Percentiles rank a stretch among this genome's conserved stretches.
phyloP scores from a whole-genome alignment of 2,329 filamentous ascomycete species.

The Ceratocystis alfenasii region DNA sequence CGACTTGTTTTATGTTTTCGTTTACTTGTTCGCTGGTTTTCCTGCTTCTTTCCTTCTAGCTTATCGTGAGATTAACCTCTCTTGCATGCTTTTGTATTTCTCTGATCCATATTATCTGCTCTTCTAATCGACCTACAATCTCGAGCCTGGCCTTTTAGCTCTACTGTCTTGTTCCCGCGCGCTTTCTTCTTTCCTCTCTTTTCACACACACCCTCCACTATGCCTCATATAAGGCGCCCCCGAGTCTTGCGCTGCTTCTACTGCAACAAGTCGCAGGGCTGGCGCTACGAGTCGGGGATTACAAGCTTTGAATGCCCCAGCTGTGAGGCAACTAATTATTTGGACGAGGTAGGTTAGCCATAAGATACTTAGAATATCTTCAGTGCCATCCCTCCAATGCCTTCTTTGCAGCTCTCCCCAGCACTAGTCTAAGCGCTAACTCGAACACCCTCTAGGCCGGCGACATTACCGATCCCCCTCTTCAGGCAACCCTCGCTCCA shows the following conservation, averaged over 20 bases:
- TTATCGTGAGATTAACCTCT: background rate
- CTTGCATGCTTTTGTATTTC: background rate
- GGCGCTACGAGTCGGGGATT: constrained; percentile 45
- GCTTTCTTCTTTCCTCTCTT: background rate
- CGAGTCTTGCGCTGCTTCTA: constrained; percentile 63
- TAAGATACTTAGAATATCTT: background rate
- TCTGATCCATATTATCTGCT: background rate
- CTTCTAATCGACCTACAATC: background rate
- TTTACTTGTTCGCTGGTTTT: background rate
- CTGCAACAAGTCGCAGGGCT: constrained; percentile 57
- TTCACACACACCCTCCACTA: constrained; percentile 24
- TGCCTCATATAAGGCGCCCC: constrained; percentile 35
- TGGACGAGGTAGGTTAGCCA: constrained; percentile 58
- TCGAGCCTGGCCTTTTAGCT: background rate
- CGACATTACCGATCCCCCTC: constrained; percentile 77
- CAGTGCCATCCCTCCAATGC: background rate
- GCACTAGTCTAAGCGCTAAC: background rate
- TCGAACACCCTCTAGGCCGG: constrained; percentile 49
- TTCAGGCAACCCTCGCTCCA: constrained; percentile 40
- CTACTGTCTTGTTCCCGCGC: background rate
- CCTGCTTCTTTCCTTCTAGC: background rate
- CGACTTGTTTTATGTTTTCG: background rate
- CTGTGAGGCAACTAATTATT: constrained; percentile 79
- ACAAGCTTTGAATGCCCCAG: constrained; percentile 59
- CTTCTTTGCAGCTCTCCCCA: background rate